Percentiles rank a stretch among this genome's conserved stretches.
Evolutionary conservation across 2,329 filamentous ascomycete species (phyloP).

Genomic region (Pseudogymnoascus verrucosus): DNA sequence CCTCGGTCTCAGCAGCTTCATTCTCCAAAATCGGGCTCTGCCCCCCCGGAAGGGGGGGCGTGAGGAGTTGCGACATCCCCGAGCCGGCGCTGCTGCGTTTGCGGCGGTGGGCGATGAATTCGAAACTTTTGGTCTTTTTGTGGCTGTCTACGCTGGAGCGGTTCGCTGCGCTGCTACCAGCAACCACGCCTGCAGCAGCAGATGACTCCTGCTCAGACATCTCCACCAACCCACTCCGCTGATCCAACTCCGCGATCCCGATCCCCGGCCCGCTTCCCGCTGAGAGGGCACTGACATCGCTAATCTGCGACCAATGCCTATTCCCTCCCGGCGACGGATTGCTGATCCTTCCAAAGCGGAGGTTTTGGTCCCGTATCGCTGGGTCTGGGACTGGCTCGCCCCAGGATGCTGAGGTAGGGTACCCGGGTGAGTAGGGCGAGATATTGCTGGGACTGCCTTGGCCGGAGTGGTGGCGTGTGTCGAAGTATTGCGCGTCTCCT

Average conservation of each 20-base stretch:
- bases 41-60: neutral
- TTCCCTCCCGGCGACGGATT: neutral
- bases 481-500: constrained; percentile 17
- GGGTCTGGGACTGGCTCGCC: constrained; percentile 9
- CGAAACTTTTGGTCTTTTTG: neutral
- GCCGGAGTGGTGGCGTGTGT: constrained; percentile 1
- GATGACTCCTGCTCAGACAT: neutral
- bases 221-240: neutral
- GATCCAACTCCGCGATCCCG: neutral
- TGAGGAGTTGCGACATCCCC: neutral
- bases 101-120: neutral
- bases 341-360: constrained; percentile 10
- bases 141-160: neutral
- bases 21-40: neutral
- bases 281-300: neutral
- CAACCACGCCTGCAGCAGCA: neutral
- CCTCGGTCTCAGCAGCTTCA: neutral
- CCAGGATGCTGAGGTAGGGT: neutral
- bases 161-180: neutral
- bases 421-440: neutral
- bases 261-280: neutral
- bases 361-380: constrained; percentile 12
- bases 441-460: constrained; percentile 10
- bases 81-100: neutral
- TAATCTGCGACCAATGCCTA: neutral